Evolutionary conservation across 345 rosid genomes (phyloP), one percentile per base, ranked within the genome.

Genomic region (Boechera retrofracta): DNA sequence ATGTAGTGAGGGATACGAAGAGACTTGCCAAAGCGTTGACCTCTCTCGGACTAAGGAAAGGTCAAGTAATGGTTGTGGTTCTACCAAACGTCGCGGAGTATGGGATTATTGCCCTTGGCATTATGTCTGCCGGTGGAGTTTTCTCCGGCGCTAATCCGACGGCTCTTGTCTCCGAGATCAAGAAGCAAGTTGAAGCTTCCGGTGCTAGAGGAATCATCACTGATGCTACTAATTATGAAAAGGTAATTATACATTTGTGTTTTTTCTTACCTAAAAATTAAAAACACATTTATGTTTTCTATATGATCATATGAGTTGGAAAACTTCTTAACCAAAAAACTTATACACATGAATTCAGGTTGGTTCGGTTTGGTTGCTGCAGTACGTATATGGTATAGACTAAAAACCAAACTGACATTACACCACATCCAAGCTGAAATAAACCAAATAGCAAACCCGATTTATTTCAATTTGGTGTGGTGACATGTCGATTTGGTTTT

Each of bases 101-200:
- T 70, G 98, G 85, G 65, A 91, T 93, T 16, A 84, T 89, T 21
- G 96, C 88, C 0, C 87, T 93, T 0, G 98, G 96, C 10, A 86
- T 93, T 65, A 96, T 96, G 99, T 85, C 99, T 16, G 89, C 97
- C 5, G 94, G 97, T 4, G 94, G 88, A 11, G 90, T 96, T 31
- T 93, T 91, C 79, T 96, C 99, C 0, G 99, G 97, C 1, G 94
- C 90, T 35, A 93, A 96, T 77, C 99, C 99, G 0, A 68, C 96
- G 0, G 84, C 89, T 26, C 97, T 84, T 47, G 81, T 85, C 9
- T 89, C 91, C 0, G 98, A 96, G 64, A 84, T 93, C 41, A 86
- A 82, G 88, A 93, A 88, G 78, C 99, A 91, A 79, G 96, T 79
- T 7, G 87, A 95, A 67, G 89, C 82, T 28, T 94, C 94, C 2